Evolutionary conservation across 768 basidiomycete genomes (phyloP).

Genomic region (Leccinum longicurvipes): DNA sequence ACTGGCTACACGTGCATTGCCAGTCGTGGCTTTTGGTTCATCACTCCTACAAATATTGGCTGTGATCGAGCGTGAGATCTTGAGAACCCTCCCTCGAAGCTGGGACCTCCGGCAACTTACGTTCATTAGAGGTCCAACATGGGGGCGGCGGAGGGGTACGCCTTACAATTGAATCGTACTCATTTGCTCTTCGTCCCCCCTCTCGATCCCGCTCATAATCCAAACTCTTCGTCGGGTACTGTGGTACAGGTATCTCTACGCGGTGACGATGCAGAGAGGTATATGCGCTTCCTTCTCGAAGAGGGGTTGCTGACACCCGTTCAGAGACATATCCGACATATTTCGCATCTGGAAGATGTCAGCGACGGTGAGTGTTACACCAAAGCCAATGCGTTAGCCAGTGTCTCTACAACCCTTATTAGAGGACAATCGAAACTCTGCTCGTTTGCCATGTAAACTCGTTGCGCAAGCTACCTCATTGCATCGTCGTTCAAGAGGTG

Average conservation of each 20-base stretch:
- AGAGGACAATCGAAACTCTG: conserved; percentile 27
- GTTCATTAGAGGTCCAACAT: not conserved
- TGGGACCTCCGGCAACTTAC: not conserved
- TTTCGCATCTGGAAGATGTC: conserved; percentile 5
- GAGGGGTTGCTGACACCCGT: not conserved
- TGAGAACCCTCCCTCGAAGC: not conserved
- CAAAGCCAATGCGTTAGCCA: not conserved
- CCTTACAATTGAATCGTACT: conserved; percentile 21
- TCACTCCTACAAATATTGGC: not conserved
- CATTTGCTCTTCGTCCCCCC: conserved; percentile 24
- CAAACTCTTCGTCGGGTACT: conserved; percentile 7
- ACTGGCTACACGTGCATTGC: not conserved
- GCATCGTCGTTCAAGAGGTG: conserved; percentile 11
- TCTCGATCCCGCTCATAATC: not conserved
- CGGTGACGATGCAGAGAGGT: conserved; percentile 12
- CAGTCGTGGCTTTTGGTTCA: not conserved
- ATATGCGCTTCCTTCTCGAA: conserved; percentile 9
- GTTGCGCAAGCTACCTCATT: conserved; percentile 11
- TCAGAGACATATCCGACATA: conserved; percentile 4
- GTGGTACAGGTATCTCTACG: conserved; percentile 28
- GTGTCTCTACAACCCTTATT: not conserved
- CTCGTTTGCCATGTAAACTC: conserved; percentile 18
- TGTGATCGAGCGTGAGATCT: not conserved
- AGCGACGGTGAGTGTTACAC: conserved; percentile 19
- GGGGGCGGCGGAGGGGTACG: conserved; percentile 5